Percentiles rank a stretch among this genome's conserved stretches.
Evolutionary conservation across 371 early-diverging fungal species (phyloP).

Genomic region (Conidiobolus incongruus): DNA sequence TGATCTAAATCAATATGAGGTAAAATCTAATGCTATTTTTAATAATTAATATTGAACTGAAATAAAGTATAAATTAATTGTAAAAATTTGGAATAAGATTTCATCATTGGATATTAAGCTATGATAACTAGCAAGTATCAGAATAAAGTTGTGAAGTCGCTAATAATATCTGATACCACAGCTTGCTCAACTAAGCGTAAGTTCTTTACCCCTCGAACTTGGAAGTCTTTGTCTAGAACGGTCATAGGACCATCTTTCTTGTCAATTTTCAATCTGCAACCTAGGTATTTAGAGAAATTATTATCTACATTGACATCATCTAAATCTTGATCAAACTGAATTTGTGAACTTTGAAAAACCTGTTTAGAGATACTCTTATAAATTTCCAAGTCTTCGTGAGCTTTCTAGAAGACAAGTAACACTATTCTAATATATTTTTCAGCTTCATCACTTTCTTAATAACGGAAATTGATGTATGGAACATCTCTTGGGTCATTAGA

Average conservation of each 20-base stretch:
- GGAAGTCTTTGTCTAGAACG: conserved; percentile 16
- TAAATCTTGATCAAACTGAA: background rate
- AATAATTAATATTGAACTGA: too few relatives aligned
- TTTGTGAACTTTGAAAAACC: background rate
- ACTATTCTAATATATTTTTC: background rate
- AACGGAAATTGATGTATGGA: conserved; percentile 4
- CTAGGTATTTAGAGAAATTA: conserved; percentile 7
- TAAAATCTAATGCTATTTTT: too few relatives aligned
- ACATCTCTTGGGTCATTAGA: conserved; percentile 3
- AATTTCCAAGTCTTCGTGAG: background rate
- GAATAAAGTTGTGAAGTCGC: conserved; percentile 4
- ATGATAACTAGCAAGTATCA: conserved; percentile 10
- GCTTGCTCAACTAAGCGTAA: conserved; percentile 22
- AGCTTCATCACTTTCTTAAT: background rate
- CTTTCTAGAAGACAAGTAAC: background rate
- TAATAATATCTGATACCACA: conserved; percentile 14
- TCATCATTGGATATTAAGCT: too few relatives aligned
- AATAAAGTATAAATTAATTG: too few relatives aligned
- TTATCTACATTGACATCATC: conserved; percentile 1
- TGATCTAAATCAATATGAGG: too few relatives aligned
- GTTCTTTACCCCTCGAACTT: conserved; percentile 13
- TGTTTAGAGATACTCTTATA: background rate
- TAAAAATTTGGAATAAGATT: too few relatives aligned
- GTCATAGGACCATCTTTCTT: conserved; percentile 8
- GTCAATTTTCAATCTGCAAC: conserved; percentile 13